These are phyloP conservation scores for Penicillium nucicola DNA, from an alignment of 495 filamentous ascomycete genomes.

Conservation along the genomic window DNA sequence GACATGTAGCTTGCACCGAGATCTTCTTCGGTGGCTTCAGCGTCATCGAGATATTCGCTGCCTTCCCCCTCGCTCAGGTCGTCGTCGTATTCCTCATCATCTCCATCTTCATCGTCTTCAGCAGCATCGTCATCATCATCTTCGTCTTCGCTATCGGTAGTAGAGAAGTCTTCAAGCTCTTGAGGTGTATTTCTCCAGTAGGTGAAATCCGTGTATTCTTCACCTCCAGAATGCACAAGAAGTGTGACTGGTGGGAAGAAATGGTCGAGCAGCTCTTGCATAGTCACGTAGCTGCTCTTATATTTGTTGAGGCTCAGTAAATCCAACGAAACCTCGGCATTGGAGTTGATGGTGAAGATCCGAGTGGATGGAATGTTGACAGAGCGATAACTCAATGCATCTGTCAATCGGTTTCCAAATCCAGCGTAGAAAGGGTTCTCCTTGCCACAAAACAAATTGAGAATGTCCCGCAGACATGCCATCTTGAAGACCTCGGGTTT, in stretches of 20 bases:
- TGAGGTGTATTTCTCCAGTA: slow-evolving; percentile 78
- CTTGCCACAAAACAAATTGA: slow-evolving; percentile 76
- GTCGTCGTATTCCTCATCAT: slow-evolving; percentile 39
- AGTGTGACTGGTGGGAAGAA: slow-evolving; percentile 86
- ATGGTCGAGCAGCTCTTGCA: slow-evolving; percentile 93
- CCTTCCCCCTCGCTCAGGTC: slow-evolving; percentile 38
- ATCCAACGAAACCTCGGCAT: slow-evolving; percentile 93
- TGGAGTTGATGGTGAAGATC: slow-evolving; percentile 99
- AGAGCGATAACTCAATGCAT: slow-evolving; percentile 91
- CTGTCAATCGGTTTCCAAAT: slow-evolving; percentile 94
- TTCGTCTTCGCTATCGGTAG: slow-evolving; percentile 63
- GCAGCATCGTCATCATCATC: slow-evolving; percentile 40
- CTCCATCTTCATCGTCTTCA: slow-evolving; percentile 41
- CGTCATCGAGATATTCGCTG: slow-evolving; percentile 44
- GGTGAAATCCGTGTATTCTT: slow-evolving; percentile 85
- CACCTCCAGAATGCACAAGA: slow-evolving; percentile 72
- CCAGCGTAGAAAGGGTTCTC: slow-evolving; percentile 91
- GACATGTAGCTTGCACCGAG: slow-evolving; percentile 62
- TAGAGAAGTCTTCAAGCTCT: slow-evolving; percentile 75
- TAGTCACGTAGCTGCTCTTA: slow-evolving; percentile 94
- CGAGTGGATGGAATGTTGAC: slow-evolving; percentile 91
- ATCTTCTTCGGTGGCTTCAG: slow-evolving; percentile 39
- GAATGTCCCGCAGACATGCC: slow-evolving; percentile 92
- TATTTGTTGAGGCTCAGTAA: slow-evolving; percentile 88
- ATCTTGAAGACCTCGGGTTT: slow-evolving; percentile 99